These are phyloP conservation scores for Cyclostephanos tholiformis DNA, from an alignment of 108 stramenopile species.

Conservation along the genomic window DNA sequence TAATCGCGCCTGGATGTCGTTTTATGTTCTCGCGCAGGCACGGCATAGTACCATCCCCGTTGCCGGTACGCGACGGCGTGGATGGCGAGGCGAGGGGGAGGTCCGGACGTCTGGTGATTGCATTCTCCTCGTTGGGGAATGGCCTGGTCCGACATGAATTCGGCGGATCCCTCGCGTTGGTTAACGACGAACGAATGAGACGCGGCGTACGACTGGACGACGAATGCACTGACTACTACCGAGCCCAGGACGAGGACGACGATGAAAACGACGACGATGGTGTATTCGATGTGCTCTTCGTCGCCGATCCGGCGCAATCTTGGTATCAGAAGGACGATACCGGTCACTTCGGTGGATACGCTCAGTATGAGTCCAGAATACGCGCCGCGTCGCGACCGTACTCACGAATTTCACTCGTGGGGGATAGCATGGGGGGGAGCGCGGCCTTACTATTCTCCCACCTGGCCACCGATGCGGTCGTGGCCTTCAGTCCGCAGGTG, in stretches of 20 bases:
- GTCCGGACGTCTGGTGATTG: constrained; percentile 15
- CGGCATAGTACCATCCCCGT: too few species aligned
- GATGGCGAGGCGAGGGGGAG: too few species aligned
- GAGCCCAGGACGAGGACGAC: not conserved
- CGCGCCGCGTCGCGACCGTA: constrained; percentile 17
- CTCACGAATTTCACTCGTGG: constrained; percentile 14
- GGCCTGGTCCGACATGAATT: constrained; percentile 29
- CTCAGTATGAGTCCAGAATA: constrained; percentile 16
- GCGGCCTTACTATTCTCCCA: constrained; percentile 25
- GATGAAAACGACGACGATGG: not conserved
- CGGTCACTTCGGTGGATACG: constrained; percentile 16
- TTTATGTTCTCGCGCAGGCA: constrained; percentile 20
- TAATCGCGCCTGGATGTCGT: constrained; percentile 11
- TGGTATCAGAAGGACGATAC: constrained; percentile 26
- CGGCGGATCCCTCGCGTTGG: constrained; percentile 16
- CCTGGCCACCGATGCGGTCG: constrained; percentile 19
- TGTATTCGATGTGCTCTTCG: constrained; percentile 21
- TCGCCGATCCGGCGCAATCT: constrained; percentile 22
- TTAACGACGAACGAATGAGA: constrained; percentile 15
- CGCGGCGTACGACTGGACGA: too few species aligned
- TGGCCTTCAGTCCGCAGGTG: constrained; percentile 23
- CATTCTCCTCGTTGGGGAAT: constrained; percentile 26
- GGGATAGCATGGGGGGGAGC: constrained; percentile 28
- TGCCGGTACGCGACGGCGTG: too few species aligned
- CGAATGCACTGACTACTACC: too few species aligned